A percentile compares a stretch with the other conserved stretches of the same genome.
Conservation (phyloP, 1,284 basidiomycete species). For the Neotropicomus parvogracilis region DNA sequence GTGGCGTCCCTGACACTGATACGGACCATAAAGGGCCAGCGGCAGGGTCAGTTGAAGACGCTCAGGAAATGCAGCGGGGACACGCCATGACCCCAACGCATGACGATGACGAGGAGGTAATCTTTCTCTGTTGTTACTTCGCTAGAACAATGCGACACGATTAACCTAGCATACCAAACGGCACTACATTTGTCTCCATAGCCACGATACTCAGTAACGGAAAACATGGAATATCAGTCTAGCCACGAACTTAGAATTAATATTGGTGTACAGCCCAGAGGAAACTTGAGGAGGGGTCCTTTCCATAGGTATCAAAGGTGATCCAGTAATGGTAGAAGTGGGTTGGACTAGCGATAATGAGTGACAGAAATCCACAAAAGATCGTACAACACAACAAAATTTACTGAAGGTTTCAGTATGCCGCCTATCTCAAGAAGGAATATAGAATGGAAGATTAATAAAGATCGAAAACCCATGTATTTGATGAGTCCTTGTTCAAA, state of each 20-base stretch:
- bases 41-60: not conserved
- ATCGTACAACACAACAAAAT: slow-evolving; percentile 18
- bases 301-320: not conserved
- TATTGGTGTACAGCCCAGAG: not conserved
- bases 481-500: slow-evolving; percentile 26
- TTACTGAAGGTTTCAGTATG: slow-evolving; percentile 6
- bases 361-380: slow-evolving; percentile 6
- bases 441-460: slow-evolving; percentile 11
- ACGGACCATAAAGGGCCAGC: not conserved
- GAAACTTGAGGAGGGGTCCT: not conserved
- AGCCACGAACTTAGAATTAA: not conserved
- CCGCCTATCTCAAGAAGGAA: not conserved
- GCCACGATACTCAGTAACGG: not conserved
- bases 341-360: not conserved
- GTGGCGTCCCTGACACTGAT: not conserved
- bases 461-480: slow-evolving; percentile 6
- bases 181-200: slow-evolving; percentile 2
- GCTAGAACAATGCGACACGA: slow-evolving; percentile 19
- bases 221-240: not conserved
- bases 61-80: slow-evolving; percentile 1
- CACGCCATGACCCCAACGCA: not conserved
- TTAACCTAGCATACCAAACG: not conserved
- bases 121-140: slow-evolving; percentile 30
- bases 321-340: not conserved
- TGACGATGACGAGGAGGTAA: slow-evolving; percentile 22